Base-by-base conservation (phyloP, 495 filamentous ascomycete genomes). In the Penicillium longicatenatum region DNA sequence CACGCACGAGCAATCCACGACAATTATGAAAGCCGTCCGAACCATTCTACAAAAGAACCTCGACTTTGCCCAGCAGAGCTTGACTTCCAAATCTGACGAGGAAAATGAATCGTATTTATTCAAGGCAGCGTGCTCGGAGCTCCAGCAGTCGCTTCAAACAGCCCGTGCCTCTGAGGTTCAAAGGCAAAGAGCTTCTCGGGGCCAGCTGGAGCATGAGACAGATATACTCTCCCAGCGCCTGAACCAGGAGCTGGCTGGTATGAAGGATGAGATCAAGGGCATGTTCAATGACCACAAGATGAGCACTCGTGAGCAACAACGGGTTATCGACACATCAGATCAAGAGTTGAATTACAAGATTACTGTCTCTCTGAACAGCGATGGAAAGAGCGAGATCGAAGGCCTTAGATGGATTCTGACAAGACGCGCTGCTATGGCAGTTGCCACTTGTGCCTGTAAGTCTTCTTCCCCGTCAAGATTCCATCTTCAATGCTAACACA, bases 271-370 rank as follows among this genome's bases (percentile, higher is more conserved):
- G 37, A 83, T 98, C 41, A 93, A 91, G 68, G 92, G 91, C 50
- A 89, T 97, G 86, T 96, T 98, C 71, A 92, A 97, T 65, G 94
- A 99, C 65, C 84, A 96, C 21, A 92, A 92, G 72, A 97, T 99
- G 92, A 82, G 82, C 6, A 92, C 92, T 17, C 81, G 91, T 43
- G 88, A 89, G 69, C 89, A 96, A 67, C 90, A 96, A 74, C 84
- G 92, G 64, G 80, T 74, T 17, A 89, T 91, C 70, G 92, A 98
- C 63, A 89, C 59, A 12, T 76, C 90, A 79, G 94, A 97, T 26
- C 91, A 94, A 76, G 89, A 96, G 71, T 74, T 97, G 57, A 94
- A 93, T 75, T 93, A 96, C 71, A 93, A 93, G 67, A 97, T 98
- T 67, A 92, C 88, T 9, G 89, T 96, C 29, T 80, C 79, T 14